These are phyloP conservation scores for Mucor indicus DNA, from an alignment of 371 early-diverging fungal species.

Conservation along the genomic window DNA sequence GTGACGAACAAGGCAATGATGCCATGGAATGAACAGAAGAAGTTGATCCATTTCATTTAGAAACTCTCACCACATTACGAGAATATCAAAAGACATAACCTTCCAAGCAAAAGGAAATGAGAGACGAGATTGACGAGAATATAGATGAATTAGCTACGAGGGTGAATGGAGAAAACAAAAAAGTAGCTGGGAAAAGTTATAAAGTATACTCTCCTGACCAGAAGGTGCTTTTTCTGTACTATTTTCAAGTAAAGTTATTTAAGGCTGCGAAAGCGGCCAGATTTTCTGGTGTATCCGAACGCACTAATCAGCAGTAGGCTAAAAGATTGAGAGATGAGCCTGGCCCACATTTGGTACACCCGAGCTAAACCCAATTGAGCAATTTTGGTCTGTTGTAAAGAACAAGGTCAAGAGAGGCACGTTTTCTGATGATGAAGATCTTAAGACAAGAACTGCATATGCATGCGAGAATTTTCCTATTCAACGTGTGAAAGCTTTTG, in stretches of 20 bases:
- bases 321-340: constrained; percentile 6
- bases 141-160: too few species aligned
- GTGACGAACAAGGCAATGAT: too few species aligned
- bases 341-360: too few species aligned
- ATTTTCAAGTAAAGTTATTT: constrained; percentile 6
- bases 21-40: constrained; percentile 4
- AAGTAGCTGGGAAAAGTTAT: too few species aligned
- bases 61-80: constrained; percentile 8
- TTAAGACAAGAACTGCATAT: too few species aligned
- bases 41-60: constrained; percentile 6
- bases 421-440: too few species aligned
- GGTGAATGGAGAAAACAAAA: too few species aligned
- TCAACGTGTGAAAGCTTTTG: too few species aligned
- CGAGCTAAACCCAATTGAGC: too few species aligned
- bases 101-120: constrained; percentile 8
- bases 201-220: constrained; percentile 8
- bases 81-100: constrained; percentile 7
- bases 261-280: constrained; percentile 6
- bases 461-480: too few species aligned
- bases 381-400: too few species aligned
- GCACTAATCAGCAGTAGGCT: constrained; percentile 7
- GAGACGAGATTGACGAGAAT: constrained; percentile 8
- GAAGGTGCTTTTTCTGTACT: constrained; percentile 5
- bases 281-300: constrained; percentile 6
- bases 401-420: too few species aligned